Evolutionary conservation across 257 asterid genomes (phyloP).

Genomic region (Nicotiana tomentosiformis): DNA sequence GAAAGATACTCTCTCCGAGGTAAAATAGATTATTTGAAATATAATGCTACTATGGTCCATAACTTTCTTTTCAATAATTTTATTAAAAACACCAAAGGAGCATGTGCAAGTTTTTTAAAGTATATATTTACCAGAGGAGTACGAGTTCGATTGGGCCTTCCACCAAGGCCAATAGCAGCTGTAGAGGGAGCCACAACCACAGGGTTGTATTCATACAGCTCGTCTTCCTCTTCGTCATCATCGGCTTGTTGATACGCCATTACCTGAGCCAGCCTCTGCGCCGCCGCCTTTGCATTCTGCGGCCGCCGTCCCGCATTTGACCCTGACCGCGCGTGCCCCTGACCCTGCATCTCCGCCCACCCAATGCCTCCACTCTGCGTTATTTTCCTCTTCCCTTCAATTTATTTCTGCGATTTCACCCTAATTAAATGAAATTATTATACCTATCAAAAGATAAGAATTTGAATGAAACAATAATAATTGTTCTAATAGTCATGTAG

Average conservation of each 20-base stretch:
- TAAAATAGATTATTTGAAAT: neutral
- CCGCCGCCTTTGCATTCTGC: constrained; percentile 80
- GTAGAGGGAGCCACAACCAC: constrained; percentile 33
- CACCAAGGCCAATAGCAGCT: constrained; percentile 75
- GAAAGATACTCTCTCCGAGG: neutral
- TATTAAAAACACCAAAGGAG: too few relatives aligned
- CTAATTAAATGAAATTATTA: neutral
- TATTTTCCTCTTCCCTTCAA: neutral
- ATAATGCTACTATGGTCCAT: too few relatives aligned
- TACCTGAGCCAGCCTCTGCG: constrained; percentile 79
- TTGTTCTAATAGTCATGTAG: neutral
- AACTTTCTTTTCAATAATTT: too few relatives aligned
- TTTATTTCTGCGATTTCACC: neutral
- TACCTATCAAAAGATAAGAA: neutral
- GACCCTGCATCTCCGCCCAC: neutral
- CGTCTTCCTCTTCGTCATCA: constrained; percentile 68
- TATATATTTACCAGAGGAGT: constrained; percentile 56
- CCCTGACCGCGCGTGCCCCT: constrained; percentile 31
- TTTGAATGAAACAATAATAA: neutral
- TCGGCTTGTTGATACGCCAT: constrained; percentile 74
- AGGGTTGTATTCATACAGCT: constrained; percentile 51
- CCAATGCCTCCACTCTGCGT: neutral
- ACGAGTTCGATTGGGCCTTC: constrained; percentile 43
- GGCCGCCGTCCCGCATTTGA: constrained; percentile 42
- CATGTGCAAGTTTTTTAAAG: neutral